phyloP scores from a whole-genome alignment of 1,284 basidiomycete species.

The Ceraceosorus guamensis region DNA sequence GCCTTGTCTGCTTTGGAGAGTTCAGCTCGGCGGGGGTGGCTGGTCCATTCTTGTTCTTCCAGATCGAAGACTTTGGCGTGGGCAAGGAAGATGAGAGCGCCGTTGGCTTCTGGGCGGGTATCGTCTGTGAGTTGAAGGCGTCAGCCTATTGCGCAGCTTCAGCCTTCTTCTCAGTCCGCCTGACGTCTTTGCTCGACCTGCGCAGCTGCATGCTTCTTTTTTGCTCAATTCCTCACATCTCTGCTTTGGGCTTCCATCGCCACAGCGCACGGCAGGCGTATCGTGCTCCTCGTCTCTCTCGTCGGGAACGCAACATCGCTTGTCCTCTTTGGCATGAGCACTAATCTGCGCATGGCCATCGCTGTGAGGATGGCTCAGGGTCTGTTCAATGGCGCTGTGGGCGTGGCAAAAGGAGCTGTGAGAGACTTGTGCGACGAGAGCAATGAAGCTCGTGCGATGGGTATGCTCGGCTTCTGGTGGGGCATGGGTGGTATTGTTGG shows the following conservation, averaged over 20 bases:
- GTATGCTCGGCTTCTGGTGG: constrained; percentile 90
- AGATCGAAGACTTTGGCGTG: constrained; percentile 43
- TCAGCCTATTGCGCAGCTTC: constrained; percentile 35
- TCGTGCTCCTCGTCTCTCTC: constrained; percentile 76
- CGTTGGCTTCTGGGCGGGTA: constrained; percentile 47
- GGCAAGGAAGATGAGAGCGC: constrained; percentile 32
- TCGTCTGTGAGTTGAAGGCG: constrained; percentile 18
- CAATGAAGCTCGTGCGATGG: constrained; percentile 89
- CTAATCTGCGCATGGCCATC: constrained; percentile 59
- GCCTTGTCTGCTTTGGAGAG: constrained; percentile 45
- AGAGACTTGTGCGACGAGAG: constrained; percentile 77
- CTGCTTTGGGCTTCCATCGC: constrained; percentile 87
- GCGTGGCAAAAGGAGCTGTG: constrained; percentile 76
- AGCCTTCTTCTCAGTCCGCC: too few species aligned
- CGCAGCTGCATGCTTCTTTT: constrained; percentile 49
- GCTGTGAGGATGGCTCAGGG: constrained; percentile 85
- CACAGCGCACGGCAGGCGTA: constrained; percentile 76
- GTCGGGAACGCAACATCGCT: constrained; percentile 72
- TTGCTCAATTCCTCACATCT: constrained; percentile 66
- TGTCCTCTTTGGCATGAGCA: constrained; percentile 76
- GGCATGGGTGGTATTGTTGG: constrained; percentile 75
- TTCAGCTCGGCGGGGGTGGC: constrained; percentile 66
- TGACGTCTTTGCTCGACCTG: too few species aligned
- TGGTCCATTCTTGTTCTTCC: constrained; percentile 47
- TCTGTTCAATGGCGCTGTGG: constrained; percentile 87